phyloP scores from a whole-genome alignment of 73 alveolate genomes.

The Paramecium tetraurelia region DNA sequence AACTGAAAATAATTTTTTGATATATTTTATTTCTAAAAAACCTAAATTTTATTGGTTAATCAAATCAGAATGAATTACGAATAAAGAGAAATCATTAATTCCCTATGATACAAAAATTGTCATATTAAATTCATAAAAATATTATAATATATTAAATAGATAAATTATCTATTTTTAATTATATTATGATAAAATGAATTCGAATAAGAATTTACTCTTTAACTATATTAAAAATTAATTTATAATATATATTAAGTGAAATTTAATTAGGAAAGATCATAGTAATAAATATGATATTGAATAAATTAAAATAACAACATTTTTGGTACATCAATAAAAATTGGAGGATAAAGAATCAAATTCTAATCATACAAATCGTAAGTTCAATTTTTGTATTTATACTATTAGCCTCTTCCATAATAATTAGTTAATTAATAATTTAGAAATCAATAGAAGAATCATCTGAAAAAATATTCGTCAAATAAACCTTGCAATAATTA shows the following conservation, averaged over 20 bases:
- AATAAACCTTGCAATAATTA: not conserved
- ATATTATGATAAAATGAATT: too few relatives aligned
- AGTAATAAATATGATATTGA: not conserved
- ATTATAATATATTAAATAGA: not conserved
- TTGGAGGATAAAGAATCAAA: constrained; percentile 1
- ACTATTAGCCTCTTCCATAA: not conserved
- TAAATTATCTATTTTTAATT: not conserved
- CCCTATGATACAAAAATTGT: too few relatives aligned
- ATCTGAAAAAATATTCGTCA: not conserved
- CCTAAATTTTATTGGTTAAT: not conserved
- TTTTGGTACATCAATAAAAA: not conserved
- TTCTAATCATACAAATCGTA: not conserved
- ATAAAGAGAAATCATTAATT: not conserved
- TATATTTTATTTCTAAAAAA: not conserved
- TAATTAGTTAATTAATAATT: not conserved
- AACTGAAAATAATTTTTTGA: not conserved
- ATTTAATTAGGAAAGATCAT: not conserved
- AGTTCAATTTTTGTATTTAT: not conserved
- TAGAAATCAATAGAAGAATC: not conserved
- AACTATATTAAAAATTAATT: not conserved
- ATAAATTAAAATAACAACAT: not conserved
- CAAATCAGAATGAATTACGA: not conserved
- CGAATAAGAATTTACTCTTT: not conserved
- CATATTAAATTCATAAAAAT: not conserved
- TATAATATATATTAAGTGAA: not conserved